Evolutionary conservation across 768 basidiomycete species (phyloP).

Genomic region (Hygrophoropsis aurantiaca): DNA sequence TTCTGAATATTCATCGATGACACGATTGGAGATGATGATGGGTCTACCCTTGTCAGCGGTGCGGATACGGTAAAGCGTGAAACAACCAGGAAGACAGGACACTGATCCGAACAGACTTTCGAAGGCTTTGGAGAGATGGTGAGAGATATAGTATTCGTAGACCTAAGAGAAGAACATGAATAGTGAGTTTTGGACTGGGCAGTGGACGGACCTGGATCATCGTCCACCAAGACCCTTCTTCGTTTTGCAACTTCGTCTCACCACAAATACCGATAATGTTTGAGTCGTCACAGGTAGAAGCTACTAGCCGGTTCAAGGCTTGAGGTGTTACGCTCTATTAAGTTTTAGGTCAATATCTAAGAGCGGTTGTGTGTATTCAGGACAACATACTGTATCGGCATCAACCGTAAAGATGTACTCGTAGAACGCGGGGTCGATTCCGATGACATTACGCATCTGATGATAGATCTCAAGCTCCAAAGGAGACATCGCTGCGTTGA

Average conservation of each 20-base stretch:
- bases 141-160: constrained; percentile 69
- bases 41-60: constrained; percentile 73
- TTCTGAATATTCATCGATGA: constrained; percentile 71
- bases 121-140: constrained; percentile 67
- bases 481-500: constrained; percentile 64
- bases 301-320: constrained; percentile 69
- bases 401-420: constrained; percentile 75
- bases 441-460: constrained; percentile 74
- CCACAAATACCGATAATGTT: constrained; percentile 69
- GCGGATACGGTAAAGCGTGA: constrained; percentile 68
- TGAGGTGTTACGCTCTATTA: constrained; percentile 58
- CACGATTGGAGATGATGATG: constrained; percentile 68
- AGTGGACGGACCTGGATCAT: constrained; percentile 60
- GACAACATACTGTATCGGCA: constrained; percentile 56
- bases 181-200: not conserved
- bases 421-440: constrained; percentile 74
- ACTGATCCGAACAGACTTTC: constrained; percentile 70
- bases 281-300: constrained; percentile 57
- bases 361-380: too few species aligned
- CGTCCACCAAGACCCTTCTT: constrained; percentile 71
- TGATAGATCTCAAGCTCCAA: constrained; percentile 71
- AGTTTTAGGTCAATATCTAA: too few species aligned
- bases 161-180: constrained; percentile 37
- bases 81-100: constrained; percentile 73
- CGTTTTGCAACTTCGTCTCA: constrained; percentile 68